Conservation (phyloP, 441 rosid genomes). For the Adansonia rubrostipa region DNA sequence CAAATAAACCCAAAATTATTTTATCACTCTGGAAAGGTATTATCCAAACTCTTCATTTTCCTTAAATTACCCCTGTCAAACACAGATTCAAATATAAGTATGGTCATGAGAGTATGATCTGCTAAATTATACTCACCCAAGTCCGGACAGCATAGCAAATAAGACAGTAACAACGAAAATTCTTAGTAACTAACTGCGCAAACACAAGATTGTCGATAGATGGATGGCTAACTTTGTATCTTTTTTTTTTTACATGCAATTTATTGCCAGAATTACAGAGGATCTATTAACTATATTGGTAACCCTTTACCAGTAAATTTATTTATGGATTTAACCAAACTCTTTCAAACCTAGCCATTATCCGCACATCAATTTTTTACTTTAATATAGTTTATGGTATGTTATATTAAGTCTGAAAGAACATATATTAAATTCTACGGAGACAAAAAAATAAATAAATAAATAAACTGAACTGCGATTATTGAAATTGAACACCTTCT, state of each 20-base stretch:
- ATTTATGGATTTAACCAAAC: not conserved
- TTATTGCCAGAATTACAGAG: not conserved
- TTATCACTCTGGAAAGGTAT: not conserved
- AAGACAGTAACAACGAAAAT: too few relatives aligned
- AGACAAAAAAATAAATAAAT: not conserved
- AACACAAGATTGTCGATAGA: not conserved
- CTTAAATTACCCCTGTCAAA: not conserved
- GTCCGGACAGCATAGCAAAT: too few relatives aligned
- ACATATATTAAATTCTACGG: not conserved
- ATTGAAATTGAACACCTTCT: constrained; percentile 49
- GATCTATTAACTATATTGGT: too few relatives aligned
- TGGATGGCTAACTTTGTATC: not conserved
- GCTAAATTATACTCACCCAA: too few relatives aligned
- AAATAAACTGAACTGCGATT: not conserved
- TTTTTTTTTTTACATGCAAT: not conserved
- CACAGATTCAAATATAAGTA: not conserved
- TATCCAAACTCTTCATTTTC: not conserved
- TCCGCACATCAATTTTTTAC: not conserved
- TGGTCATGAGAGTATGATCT: too few relatives aligned
- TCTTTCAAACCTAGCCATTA: not conserved
- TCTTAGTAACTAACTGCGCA: too few relatives aligned
- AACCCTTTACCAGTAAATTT: not conserved
- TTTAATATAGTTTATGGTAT: not conserved
- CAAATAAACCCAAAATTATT: not conserved
- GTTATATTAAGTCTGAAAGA: not conserved